phyloP scores from a whole-genome alignment of 2,329 filamentous ascomycete species.

The Cordyceps sp. region DNA sequence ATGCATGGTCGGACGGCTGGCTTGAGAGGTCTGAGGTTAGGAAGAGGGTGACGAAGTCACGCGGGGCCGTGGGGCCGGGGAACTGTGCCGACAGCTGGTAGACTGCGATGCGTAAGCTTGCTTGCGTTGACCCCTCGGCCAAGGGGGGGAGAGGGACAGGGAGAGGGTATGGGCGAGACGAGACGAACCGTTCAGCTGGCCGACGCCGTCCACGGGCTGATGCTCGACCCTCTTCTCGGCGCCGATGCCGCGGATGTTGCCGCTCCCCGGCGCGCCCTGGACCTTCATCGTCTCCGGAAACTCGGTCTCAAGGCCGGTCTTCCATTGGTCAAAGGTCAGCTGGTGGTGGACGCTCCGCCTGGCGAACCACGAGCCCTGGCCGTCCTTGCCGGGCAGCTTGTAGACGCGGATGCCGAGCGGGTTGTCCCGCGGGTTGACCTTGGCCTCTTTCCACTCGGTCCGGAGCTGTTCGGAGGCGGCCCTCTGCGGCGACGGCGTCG shows the following conservation, averaged over 20 bases:
- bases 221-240: conserved; percentile 61
- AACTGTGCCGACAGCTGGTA: conserved; percentile 82
- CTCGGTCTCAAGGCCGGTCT: conserved; percentile 58
- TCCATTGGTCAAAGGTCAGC: conserved; percentile 62
- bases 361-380: conserved; percentile 80
- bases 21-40: conserved; percentile 46
- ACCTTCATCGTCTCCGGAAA: conserved; percentile 63
- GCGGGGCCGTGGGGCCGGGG: conserved; percentile 69
- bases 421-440: conserved; percentile 55
- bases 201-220: conserved; percentile 36
- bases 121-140: too few species aligned
- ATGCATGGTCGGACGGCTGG: conserved; percentile 18
- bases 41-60: conserved; percentile 74
- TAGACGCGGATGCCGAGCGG: conserved; percentile 62
- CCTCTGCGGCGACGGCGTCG: conserved; percentile 18
- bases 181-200: conserved; percentile 41
- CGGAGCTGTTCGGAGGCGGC: conserved; percentile 37
- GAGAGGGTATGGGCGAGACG: neutral
- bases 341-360: conserved; percentile 69
- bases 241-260: conserved; percentile 70
- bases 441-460: conserved; percentile 77
- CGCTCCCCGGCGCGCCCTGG: conserved; percentile 51
- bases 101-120: too few species aligned
- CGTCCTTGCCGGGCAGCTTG: conserved; percentile 64
- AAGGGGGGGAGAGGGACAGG: too few species aligned